Base-by-base conservation (phyloP, 148 eudicot genomes). In the Spergularia bocconei region DNA sequence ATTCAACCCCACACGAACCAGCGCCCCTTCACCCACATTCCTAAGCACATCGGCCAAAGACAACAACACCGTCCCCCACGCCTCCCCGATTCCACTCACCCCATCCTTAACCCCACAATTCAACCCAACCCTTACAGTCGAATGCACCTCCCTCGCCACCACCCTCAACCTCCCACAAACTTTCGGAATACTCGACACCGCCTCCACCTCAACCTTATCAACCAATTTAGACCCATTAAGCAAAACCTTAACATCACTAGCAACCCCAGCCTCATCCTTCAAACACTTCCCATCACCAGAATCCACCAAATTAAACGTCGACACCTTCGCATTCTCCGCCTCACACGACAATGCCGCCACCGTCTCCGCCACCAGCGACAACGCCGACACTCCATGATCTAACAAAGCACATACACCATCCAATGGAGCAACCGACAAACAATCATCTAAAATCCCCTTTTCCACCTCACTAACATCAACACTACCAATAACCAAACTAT, bases 161-260 rank as follows among this genome's bases (percentile, higher is more conserved):
- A 86, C 92, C 82, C 99, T 82, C 36, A 95, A 81, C 76, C 78
- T 57, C 9, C 98, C 98, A 56, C 83, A 91, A 11, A 86, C 72
- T 14, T 71, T 77, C 0, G 91, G 96, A 63, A 95, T 80, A 69
- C 80, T 75, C 13, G 88, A 87, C 8, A 89, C 80, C 0, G 83
- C 80, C 3, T 70, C 79, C 7, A 75, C 38, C 69, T 82, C 84
- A 47, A 67, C 78, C 79, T 86, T 83, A 44, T 87, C 87, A 14
- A 75, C 81, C 90, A 91, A 78, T 80, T 92, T 95, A 3, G 98
- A 96, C 5, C 94, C 98, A 39, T 88, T 88, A 7, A 96, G 88
- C 81, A 92, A 85, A 41, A 91, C 88, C 85, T 85, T 96, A 41
- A 91, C 78, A 74, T 91, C 99, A 77, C 87, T 72, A 11, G 90